Conservation (phyloP, 495 filamentous ascomycete genomes). For the Tuber microsphaerosporum region DNA sequence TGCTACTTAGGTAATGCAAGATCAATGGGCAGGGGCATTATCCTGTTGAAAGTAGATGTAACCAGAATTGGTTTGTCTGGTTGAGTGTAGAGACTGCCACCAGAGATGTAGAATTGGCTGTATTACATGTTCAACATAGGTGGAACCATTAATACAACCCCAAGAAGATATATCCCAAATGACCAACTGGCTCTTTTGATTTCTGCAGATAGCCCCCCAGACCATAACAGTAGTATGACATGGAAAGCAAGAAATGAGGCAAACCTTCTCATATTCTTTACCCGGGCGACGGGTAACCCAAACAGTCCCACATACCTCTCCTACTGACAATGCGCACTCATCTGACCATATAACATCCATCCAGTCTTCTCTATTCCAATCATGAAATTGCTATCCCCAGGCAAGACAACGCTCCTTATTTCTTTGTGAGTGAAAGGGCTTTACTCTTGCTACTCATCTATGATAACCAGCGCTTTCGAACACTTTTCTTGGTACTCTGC, state of each 20-base stretch:
- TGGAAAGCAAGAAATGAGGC: neutral
- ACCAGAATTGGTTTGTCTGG: neutral
- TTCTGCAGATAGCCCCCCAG: neutral
- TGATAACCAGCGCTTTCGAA: neutral
- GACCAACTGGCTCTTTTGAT: neutral
- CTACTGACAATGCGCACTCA: no score
- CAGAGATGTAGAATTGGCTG: neutral
- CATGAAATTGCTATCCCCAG: neutral
- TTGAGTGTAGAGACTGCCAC: neutral
- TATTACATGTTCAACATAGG: neutral
- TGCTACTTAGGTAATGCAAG: neutral
- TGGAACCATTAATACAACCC: neutral
- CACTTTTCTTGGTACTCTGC: no score
- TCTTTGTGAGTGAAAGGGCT: neutral
- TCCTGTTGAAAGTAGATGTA: constrained; percentile 11
- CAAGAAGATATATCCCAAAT: neutral
- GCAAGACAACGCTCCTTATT: neutral
- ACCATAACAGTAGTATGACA: neutral
- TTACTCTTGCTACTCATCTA: neutral
- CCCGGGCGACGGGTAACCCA: neutral
- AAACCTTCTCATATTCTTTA: neutral
- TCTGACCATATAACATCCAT: neutral
- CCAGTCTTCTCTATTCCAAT: neutral
- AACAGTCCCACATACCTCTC: neutral
- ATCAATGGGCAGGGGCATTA: neutral